Evolutionary conservation across 192 early-diverging fungal species (phyloP).

Genomic region (Linnemannia schmuckeri): DNA sequence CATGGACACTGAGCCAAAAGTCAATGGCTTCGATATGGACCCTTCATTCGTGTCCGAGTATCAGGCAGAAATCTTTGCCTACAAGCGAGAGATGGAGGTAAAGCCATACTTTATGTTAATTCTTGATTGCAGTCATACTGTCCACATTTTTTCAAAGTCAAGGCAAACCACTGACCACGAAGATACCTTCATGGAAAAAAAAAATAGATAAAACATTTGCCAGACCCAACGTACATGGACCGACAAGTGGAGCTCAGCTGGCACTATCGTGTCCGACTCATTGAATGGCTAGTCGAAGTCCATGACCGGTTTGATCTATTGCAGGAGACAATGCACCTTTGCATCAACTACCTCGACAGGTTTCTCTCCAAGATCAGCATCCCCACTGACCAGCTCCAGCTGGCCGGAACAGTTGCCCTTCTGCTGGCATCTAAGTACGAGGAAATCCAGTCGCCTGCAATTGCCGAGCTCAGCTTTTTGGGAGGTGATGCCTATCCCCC

Average conservation of each 20-base stretch:
- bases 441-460: constrained; percentile 66
- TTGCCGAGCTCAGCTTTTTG: constrained; percentile 64
- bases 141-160: no score
- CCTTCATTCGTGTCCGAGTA: constrained; percentile 68
- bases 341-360: constrained; percentile 71
- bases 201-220: constrained; percentile 56
- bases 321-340: constrained; percentile 70
- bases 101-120: background rate
- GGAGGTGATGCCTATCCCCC: constrained; percentile 60
- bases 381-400: constrained; percentile 64
- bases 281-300: constrained; percentile 71
- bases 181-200: background rate
- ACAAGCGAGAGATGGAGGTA: constrained; percentile 73
- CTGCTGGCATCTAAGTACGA: constrained; percentile 71
- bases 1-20: constrained; percentile 5
- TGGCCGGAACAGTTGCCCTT: constrained; percentile 66
- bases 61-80: constrained; percentile 72
- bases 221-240: constrained; percentile 65
- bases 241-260: constrained; percentile 63
- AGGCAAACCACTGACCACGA: background rate
- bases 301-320: constrained; percentile 70
- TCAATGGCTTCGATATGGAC: constrained; percentile 38
- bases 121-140: no score
- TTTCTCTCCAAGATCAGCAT: constrained; percentile 66
- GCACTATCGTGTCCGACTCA: constrained; percentile 63